These are phyloP conservation scores for Spiraea crenata DNA, from an alignment of 331 rosid species.

Conservation along the genomic window DNA sequence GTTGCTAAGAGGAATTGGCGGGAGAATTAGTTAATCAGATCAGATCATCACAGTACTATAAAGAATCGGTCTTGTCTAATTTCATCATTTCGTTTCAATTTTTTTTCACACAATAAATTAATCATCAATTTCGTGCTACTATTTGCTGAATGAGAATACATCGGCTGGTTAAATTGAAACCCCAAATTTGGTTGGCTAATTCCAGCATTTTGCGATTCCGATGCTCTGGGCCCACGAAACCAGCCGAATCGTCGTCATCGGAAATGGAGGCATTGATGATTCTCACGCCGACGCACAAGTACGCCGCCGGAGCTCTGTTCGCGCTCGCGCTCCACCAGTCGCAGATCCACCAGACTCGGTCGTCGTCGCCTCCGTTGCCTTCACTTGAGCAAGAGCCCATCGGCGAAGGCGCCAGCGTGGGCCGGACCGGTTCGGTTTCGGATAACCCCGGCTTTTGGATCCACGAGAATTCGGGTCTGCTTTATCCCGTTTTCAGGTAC, in stretches of 20 bases:
- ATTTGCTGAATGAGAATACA: constrained; percentile 10
- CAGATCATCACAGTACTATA: too few species aligned
- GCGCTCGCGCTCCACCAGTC: constrained; percentile 53
- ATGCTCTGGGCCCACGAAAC: neutral
- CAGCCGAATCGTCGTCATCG: neutral
- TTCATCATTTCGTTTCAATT: neutral
- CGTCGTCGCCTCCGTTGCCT: constrained; percentile 3
- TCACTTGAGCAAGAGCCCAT: constrained; percentile 24
- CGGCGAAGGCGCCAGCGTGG: neutral
- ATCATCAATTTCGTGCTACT: neutral
- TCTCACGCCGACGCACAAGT: constrained; percentile 35
- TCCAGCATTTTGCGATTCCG: neutral
- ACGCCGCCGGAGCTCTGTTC: constrained; percentile 54
- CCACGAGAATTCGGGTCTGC: constrained; percentile 46
- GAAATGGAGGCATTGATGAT: constrained; percentile 42
- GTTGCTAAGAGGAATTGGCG: neutral
- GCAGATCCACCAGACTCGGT: constrained; percentile 39
- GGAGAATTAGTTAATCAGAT: neutral
- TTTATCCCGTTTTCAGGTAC: constrained; percentile 55
- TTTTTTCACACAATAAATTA: neutral
- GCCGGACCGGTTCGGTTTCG: constrained; percentile 19
- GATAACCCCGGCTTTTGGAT: constrained; percentile 40
- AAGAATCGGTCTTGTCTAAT: neutral
- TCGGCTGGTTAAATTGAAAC: neutral
- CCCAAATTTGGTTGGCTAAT: neutral